Base-by-base conservation (phyloP, 495 filamentous ascomycete genomes). In the Umbilicaria muhlenbergii region DNA sequence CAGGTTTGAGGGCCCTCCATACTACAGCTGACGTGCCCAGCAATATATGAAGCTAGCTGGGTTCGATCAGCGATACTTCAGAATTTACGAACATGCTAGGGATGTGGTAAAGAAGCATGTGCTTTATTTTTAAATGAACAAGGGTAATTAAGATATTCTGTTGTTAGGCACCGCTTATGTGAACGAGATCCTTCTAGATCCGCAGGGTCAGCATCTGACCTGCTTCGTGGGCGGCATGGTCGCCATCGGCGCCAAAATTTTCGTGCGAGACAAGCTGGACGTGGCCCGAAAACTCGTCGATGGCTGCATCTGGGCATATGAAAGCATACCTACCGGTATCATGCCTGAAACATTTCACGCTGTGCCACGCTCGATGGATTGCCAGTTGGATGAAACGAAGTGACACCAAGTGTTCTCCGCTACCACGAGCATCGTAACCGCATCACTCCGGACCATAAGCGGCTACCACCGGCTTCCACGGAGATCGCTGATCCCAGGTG, bases 191-290 rank as follows among this genome's bases (percentile, higher is more conserved):
- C 15, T 36, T 14, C 43, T 63, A 14, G 61, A 69, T 37, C 37
- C 61, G 0, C 46, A 60, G 46, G 58, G 53, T 13, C 66, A 68
- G 5, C 81, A 87, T 63, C 66, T 85, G 24, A 77, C 78, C 15
- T 94, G 86, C 54, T 92, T 91, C 53, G 67, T 78, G n/a, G 86
- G 86, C 6, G 86, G 84, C 35, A 88, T 91, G 81, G 77, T 87
- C 43, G 86, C 72, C 2, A 67, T 94, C 50, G 83, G 77, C 13
- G 78, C 78, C 16, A 78, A 78, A 49, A 68, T 86, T 32, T 87
- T 88, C 48, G 64, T 70, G 8, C 67, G 69, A 12, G 66, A 71
- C 3, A 68, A 66, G 32, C 64, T 86, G 14, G 68, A 80, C 43
- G 71, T 86, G 19, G 86, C 75, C 3, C 66, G 69, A 45, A 80